Evolutionary conservation across 768 basidiomycete genomes (phyloP).

Genomic region (Amylocystis lapponica): DNA sequence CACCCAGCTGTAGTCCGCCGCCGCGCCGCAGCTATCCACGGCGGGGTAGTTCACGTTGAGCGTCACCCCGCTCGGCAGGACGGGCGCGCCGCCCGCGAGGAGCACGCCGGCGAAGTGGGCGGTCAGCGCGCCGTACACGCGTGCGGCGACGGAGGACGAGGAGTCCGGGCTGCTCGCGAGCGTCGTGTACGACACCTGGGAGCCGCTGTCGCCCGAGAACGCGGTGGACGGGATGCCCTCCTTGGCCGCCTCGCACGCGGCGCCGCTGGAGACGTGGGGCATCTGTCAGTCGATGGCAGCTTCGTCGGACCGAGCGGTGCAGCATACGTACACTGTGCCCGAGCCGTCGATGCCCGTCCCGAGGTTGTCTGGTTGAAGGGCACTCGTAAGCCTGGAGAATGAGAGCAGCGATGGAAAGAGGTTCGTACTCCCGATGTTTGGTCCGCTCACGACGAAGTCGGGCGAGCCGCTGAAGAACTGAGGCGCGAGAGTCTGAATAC

Average conservation of each 20-base stretch:
- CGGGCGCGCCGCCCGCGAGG: constrained; percentile 11
- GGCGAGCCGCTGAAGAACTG: constrained; percentile 25
- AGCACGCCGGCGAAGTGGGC: constrained; percentile 27
- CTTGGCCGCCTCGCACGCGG: constrained; percentile 41
- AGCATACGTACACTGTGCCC: constrained; percentile 22
- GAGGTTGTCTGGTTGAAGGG: constrained; percentile 5
- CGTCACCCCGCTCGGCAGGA: constrained; percentile 27
- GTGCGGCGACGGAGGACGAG: constrained; percentile 31
- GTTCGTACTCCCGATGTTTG: constrained; percentile 26
- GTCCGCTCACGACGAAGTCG: constrained; percentile 34
- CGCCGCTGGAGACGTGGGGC: constrained; percentile 29
- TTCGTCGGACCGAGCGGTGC: background rate
- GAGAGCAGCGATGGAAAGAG: background rate
- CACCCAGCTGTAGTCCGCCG: constrained; percentile 25
- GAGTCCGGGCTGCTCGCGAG: constrained; percentile 32
- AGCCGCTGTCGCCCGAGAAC: constrained; percentile 38
- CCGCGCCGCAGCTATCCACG: constrained; percentile 20
- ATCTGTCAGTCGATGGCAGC: background rate
- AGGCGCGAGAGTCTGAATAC: constrained; percentile 34
- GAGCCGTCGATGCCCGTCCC: constrained; percentile 17
- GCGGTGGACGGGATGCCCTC: constrained; percentile 46
- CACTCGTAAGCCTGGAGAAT: background rate
- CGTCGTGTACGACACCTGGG: constrained; percentile 45
- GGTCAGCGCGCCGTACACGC: constrained; percentile 38
- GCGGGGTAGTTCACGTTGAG: constrained; percentile 33